A percentile compares a stretch with the other conserved stretches of the same genome.
These are phyloP conservation scores for Odontarrhena argentea DNA, from an alignment of 345 rosid genomes.

Conservation along the genomic window DNA sequence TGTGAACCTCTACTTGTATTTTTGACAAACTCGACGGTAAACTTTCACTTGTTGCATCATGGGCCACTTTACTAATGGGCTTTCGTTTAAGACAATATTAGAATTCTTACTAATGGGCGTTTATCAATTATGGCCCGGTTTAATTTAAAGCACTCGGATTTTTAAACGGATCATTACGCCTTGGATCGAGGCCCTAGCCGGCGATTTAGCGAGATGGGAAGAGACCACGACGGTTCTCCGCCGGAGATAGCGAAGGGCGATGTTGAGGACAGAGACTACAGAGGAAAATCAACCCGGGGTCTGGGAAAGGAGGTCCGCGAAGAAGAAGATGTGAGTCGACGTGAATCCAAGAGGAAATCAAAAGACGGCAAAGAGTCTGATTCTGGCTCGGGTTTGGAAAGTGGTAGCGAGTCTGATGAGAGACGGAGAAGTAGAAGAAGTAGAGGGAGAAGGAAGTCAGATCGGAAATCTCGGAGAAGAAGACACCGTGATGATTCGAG, in stretches of 20 bases:
- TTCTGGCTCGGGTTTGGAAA: conserved; percentile 37
- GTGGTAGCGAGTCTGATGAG: conserved; percentile 35
- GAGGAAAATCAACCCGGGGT: conserved; percentile 33
- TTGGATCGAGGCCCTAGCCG: conserved; percentile 29
- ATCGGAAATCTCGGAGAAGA: conserved; percentile 45
- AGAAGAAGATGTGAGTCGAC: conserved; percentile 41
- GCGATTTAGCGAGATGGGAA: conserved; percentile 36
- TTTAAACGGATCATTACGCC: neutral
- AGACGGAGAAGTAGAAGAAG: conserved; percentile 39
- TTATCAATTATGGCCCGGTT: neutral
- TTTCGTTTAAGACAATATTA: too few relatives aligned
- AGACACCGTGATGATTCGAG: conserved; percentile 36
- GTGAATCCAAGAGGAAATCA: conserved; percentile 35
- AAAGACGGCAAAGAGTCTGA: conserved; percentile 34
- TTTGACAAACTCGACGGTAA: too few relatives aligned
- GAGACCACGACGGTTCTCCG: conserved; percentile 33
- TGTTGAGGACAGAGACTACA: conserved; percentile 31
- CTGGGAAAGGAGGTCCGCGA: conserved; percentile 30
- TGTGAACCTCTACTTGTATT: too few relatives aligned
- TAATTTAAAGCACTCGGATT: neutral
- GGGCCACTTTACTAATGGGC: too few relatives aligned
- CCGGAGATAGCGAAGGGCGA: conserved; percentile 11
- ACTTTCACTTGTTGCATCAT: too few relatives aligned
- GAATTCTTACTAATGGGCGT: neutral
- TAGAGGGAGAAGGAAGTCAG: conserved; percentile 43